Base-by-base conservation (phyloP, 1,284 basidiomycete species). In the Cryptococcus sp. region DNA sequence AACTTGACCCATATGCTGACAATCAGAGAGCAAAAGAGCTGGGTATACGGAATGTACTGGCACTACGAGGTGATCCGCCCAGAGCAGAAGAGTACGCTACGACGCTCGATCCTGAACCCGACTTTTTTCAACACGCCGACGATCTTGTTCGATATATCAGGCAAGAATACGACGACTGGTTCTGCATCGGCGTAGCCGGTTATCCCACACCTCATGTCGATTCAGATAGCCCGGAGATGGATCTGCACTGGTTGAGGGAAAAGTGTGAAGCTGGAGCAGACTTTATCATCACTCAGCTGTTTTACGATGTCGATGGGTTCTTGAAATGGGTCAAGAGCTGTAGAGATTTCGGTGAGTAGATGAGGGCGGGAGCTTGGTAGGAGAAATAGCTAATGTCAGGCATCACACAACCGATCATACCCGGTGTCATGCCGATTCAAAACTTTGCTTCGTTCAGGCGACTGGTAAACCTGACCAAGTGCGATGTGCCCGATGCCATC, bases 401-500 rank as follows among this genome's bases (percentile, higher is more conserved):
- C 26, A 93, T 99, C 65, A 81, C 75, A 1, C 81, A 93, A 12
- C 93, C 94, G 1, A 85, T 98, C 60, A 85, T 98, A 48, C 92
- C 95, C 2, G 91, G 93, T 5, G 83, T 98, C 53, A 97, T 98
- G 93, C 95, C 95, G 0, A 89, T 99, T 51, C 95, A 98, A 68
- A 97, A 88, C 36, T 97, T 92, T 66, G 81, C 85, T 19, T 93
- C 92, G 1, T 98, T 98, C 74, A 78, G 86, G 43, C 84, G 95
- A 46, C 78, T 97, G 57, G 87, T 86, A 34, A 94, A 93, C 65
- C 78, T 98, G 22, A 91, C 87, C 59, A 87, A 87, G 33, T 84
- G 85, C 2, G 79, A 79, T 23, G 84, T 97, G 3, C 95, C 95
- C 0, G 73, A 79, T 3, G 66, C 75, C 24, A 76, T 97, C 37